A percentile compares a stretch with the other conserved stretches of the same genome.
Conservation (phyloP, 257 asterid genomes). For the Primulina tabacum region DNA sequence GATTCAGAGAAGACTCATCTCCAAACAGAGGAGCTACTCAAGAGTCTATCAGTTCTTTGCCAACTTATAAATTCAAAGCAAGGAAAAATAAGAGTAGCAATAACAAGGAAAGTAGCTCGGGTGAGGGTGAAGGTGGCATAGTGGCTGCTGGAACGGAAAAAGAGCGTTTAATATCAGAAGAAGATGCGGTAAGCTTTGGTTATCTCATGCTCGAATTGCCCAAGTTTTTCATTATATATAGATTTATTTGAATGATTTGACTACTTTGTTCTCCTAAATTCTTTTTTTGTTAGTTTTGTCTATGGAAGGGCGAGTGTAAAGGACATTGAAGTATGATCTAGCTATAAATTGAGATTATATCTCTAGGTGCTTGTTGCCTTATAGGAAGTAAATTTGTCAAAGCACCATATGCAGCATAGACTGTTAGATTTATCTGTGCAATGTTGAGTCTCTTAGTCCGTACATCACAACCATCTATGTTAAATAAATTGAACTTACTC, state of each 20-base stretch:
- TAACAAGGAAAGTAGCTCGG: conserved; percentile 43
- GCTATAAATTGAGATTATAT: neutral
- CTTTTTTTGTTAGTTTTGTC: neutral
- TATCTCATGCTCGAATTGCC: conserved; percentile 6
- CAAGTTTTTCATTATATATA: neutral
- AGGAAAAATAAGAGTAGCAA: conserved; percentile 52
- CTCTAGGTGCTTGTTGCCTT: conserved; percentile 12
- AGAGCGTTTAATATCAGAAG: conserved; percentile 86
- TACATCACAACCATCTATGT: neutral
- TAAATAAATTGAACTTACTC: neutral
- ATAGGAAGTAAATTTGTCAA: neutral
- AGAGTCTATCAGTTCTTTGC: conserved; percentile 86
- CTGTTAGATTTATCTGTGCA: neutral
- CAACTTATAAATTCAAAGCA: conserved; percentile 71
- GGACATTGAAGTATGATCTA: neutral
- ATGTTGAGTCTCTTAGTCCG: neutral
- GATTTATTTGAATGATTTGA: conserved; percentile 10
- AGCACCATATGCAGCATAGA: neutral
- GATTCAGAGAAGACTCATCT: conserved; percentile 78
- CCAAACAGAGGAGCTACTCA: conserved; percentile 91
- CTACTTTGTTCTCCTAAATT: neutral
- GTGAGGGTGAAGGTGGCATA: conserved; percentile 69
- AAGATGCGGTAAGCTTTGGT: conserved; percentile 72
- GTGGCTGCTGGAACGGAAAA: conserved; percentile 95
- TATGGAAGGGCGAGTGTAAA: neutral